Evolutionary conservation across 805 yeast genomes (phyloP).

Genomic region (Pichia manshurica): DNA sequence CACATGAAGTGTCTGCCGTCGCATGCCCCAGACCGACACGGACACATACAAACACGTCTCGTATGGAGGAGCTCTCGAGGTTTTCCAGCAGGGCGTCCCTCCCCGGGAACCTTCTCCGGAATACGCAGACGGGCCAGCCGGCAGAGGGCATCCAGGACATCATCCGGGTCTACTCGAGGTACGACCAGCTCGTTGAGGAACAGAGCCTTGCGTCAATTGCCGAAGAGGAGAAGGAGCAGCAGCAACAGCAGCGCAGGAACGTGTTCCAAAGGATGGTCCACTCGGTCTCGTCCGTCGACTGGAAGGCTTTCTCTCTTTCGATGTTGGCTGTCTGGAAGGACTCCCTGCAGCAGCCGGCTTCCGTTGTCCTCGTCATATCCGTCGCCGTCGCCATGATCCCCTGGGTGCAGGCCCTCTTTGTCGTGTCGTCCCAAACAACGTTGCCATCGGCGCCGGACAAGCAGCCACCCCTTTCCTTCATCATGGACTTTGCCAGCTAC

Average conservation of each 20-base stretch:
- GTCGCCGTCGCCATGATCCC: conserved; percentile 78
- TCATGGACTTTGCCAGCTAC: conserved; percentile 76
- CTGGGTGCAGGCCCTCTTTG: conserved; percentile 71
- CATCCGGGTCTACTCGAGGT: conserved; percentile 48
- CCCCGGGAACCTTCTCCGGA: conserved; percentile 24
- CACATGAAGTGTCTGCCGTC: too few relatives aligned
- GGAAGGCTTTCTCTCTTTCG: conserved; percentile 7
- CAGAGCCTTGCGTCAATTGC: background rate
- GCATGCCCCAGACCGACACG: too few relatives aligned
- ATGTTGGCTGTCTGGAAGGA: conserved; percentile 20
- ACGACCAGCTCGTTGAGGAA: conserved; percentile 25
- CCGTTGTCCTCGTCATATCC: conserved; percentile 61
- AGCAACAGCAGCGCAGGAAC: conserved; percentile 1
- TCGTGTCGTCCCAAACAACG: conserved; percentile 38
- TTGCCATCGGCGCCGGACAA: conserved; percentile 79
- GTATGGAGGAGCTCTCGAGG: background rate
- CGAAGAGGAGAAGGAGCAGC: conserved; percentile 12
- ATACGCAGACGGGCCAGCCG: background rate
- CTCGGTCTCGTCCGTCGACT: conserved; percentile 8
- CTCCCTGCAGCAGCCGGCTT: conserved; percentile 65
- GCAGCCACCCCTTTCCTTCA: conserved; percentile 74
- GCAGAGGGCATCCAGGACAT: conserved; percentile 41
- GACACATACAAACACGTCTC: background rate
- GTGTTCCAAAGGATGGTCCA: background rate
- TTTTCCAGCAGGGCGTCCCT: conserved; percentile 2